Base-by-base conservation (phyloP, 495 filamentous ascomycete genomes). In the Rhypophila decipiens region DNA sequence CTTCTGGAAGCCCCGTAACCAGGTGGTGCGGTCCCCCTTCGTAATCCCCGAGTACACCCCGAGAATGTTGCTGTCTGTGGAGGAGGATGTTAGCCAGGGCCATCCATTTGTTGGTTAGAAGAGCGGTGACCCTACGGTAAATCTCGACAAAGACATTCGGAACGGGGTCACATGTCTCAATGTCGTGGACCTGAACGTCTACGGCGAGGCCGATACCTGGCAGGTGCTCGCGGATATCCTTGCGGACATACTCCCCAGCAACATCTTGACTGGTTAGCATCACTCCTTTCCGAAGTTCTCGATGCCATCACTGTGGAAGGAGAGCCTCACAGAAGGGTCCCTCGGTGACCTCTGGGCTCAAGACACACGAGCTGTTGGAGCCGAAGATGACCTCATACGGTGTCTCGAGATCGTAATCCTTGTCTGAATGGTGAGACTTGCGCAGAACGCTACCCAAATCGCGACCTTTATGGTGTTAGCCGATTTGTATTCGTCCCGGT, bases 111-210 rank as follows among this genome's bases (percentile, higher is more conserved):
- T 27, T 17, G 13, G 1, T 13, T 11, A 24, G 4, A 5, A 5
- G 5, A 8, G 24, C 9, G 20, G 10, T 33, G 9, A 33, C 12
- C 49, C 19, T 51, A 59, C 56, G 74, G 79, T 81, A 84, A 38
- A 81, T 61, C 55, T 86, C 83, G 33, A 82, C 61, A 51, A 76
- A 85, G 36, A 75, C 64, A 29, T 72, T 63, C 1, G 72, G 62
- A 7, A 83, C 58, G 1, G 79, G 74, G 24, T 81, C 63, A 65
- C 79, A 85, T 24, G 74, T 80, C 24, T 73, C 72, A 33, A 64
- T 68, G 58, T 84, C 76, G 47, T 83, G 67, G 24, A 85, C 57
- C 51, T 82, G 78, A 53, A 83, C 67, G 49, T 85, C 82, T 35
- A 84, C 64, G 43, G 73, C 71, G 15, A 83, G 65, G 10, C 70